Evolutionary conservation across 108 stramenopile species (phyloP).

Genomic region (Ochromonas danica): DNA sequence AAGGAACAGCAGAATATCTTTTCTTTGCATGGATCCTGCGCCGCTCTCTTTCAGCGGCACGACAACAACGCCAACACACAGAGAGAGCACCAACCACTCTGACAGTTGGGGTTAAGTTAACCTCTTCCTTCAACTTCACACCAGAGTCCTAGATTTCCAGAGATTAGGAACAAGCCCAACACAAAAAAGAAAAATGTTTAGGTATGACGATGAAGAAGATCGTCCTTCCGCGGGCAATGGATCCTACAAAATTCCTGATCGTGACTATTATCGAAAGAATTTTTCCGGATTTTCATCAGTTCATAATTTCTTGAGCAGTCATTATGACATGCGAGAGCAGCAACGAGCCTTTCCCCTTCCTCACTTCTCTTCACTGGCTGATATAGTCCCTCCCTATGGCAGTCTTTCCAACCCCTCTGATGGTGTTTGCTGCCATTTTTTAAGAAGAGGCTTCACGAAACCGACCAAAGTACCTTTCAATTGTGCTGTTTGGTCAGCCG

Average conservation of each 20-base stretch:
- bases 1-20: too few relatives aligned
- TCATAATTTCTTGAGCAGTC: background rate
- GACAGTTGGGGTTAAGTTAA: too few relatives aligned
- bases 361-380: background rate
- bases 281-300: background rate
- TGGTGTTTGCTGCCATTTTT: conserved; percentile 6
- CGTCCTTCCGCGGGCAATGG: background rate
- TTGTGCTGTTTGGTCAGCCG: conserved; percentile 19
- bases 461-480: background rate
- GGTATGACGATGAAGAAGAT: background rate
- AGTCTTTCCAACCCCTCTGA: background rate
- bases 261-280: conserved; percentile 3
- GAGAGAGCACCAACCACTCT: too few relatives aligned
- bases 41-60: too few relatives aligned
- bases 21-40: too few relatives aligned
- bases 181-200: background rate
- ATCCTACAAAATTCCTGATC: background rate
- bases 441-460: conserved; percentile 26
- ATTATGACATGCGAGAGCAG: background rate
- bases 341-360: background rate
- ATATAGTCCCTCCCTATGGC: background rate
- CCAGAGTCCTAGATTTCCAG: too few relatives aligned
- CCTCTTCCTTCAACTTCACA: too few relatives aligned
- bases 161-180: too few relatives aligned
- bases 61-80: too few relatives aligned